Evolutionary conservation across 2,329 filamentous ascomycete genomes (phyloP).

Genomic region (Colletotrichum sp.): DNA sequence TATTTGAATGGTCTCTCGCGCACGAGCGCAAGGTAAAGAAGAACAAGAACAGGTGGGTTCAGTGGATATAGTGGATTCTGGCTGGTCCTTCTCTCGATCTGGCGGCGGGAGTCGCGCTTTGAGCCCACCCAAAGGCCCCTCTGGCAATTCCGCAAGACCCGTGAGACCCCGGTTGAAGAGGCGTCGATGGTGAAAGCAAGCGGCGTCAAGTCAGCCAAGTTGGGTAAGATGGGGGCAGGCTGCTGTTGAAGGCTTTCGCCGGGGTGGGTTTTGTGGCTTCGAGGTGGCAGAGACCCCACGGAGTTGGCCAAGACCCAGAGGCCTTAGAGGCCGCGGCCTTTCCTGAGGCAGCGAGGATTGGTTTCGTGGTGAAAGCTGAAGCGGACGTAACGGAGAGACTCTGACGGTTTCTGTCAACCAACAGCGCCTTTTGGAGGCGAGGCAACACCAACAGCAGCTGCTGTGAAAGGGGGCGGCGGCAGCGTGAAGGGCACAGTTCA

Average conservation of each 20-base stretch:
- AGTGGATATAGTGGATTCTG: conserved; percentile 3
- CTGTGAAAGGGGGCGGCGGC: not conserved
- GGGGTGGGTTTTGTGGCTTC: conserved; percentile 4
- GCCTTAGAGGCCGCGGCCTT: not conserved
- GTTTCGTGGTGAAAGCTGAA: not conserved
- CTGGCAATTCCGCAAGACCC: conserved; percentile 11
- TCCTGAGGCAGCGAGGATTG: conserved; percentile 2
- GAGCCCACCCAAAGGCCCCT: conserved; percentile 3
- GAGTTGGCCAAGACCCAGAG: not conserved
- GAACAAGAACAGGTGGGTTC: conserved; percentile 6
- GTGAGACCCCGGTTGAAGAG: conserved; percentile 4
- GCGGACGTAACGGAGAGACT: not conserved
- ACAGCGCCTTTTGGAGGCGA: not conserved
- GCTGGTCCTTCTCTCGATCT: conserved; percentile 8
- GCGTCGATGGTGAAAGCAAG: conserved; percentile 12
- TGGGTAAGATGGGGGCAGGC: not conserved
- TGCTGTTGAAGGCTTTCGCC: not conserved
- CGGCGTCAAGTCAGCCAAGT: not conserved
- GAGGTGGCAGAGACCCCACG: not conserved
- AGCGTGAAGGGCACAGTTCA: not conserved
- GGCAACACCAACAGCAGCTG: not conserved
- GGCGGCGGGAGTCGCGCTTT: conserved; percentile 6
- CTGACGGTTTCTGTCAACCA: not conserved
- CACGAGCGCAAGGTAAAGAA: conserved; percentile 2
- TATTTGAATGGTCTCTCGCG: conserved; percentile 8